These are phyloP conservation scores for Suillus hirtellus DNA, from an alignment of 768 basidiomycete genomes.

Conservation along the genomic window DNA sequence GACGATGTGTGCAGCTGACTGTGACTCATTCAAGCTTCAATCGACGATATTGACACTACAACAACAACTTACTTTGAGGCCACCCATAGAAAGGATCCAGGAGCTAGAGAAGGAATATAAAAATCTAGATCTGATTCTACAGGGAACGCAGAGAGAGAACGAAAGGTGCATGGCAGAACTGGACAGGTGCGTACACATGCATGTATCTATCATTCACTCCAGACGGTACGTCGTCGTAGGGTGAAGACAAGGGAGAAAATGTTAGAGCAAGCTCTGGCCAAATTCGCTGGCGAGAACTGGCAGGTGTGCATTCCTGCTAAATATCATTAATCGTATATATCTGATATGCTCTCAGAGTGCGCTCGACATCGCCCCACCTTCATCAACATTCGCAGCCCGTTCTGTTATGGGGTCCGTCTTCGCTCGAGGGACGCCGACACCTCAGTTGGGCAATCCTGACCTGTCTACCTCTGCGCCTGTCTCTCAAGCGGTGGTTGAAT, in stretches of 20 bases:
- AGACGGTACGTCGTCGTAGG: constrained; percentile 33
- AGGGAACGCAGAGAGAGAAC: constrained; percentile 85
- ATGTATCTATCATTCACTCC: neutral
- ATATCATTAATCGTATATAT: neutral
- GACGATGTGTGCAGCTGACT: neutral
- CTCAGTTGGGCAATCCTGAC: constrained; percentile 15
- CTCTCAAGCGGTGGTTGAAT: constrained; percentile 34
- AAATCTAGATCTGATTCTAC: constrained; percentile 71
- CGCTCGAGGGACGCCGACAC: constrained; percentile 22
- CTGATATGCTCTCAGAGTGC: constrained; percentile 21
- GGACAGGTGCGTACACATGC: constrained; percentile 51
- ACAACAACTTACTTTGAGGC: constrained; percentile 63
- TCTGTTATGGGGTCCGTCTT: constrained; percentile 29
- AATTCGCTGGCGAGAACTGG: constrained; percentile 79
- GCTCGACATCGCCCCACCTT: constrained; percentile 38
- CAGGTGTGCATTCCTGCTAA: constrained; percentile 48
- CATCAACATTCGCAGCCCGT: constrained; percentile 31
- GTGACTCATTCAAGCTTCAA: constrained; percentile 46
- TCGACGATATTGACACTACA: constrained; percentile 64
- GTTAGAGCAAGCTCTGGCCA: constrained; percentile 71
- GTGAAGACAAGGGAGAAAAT: constrained; percentile 71
- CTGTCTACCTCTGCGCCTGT: constrained; percentile 16
- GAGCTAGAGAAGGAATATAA: constrained; percentile 70
- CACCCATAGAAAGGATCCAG: constrained; percentile 66
- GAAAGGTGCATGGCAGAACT: constrained; percentile 82